Base-by-base conservation (phyloP, 805 yeast species). In the Saturnispora halmiae region DNA sequence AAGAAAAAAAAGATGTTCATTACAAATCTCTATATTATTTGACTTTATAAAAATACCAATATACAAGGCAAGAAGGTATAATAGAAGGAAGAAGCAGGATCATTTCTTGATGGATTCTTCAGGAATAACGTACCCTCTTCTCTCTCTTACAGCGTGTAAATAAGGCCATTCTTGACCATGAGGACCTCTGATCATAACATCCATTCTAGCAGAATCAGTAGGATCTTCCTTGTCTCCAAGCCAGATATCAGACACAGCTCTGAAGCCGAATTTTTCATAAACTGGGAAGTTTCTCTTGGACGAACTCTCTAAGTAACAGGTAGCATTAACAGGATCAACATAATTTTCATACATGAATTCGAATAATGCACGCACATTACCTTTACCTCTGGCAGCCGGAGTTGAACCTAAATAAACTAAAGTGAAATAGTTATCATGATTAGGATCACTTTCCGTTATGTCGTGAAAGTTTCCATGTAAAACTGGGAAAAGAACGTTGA, bases 281-380 rank as follows among this genome's bases (percentile, higher is more conserved):
- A 74, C 72, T 6, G 79, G 79, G 27, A 73, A 63, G 46, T 74
- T 74, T 13, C 45, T 38, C 4, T 60, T 42, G 7, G 72, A 56
- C 1, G 73, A 66, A 50, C 75, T 69, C 51, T 74, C 79, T 51
- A 74, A 60, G 47, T 74, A 74, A 4, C 71, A 52, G n/a, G 65
- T 54, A 37, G 62, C 54, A 11, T 60, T 61, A 8, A 51, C 50
- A 19, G 56, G 57, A 47, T 74, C 78, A 39, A 74, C 60, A 52
- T 66, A 61, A 40, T 66, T 61, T 26, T 56, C 51, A 48, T 68
- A 71, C 70, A 71, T 66, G 50, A 61, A 67, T 6, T 73, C 70
- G 47, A 74, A 67, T 52, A 72, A 58, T 20, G 63, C 63, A 36
- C 78, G 55, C 9, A 65, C 73, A 49, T 74, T 73, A 15, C 79